Base-by-base conservation (phyloP, 768 basidiomycete genomes). In the Boletellus sp. region DNA sequence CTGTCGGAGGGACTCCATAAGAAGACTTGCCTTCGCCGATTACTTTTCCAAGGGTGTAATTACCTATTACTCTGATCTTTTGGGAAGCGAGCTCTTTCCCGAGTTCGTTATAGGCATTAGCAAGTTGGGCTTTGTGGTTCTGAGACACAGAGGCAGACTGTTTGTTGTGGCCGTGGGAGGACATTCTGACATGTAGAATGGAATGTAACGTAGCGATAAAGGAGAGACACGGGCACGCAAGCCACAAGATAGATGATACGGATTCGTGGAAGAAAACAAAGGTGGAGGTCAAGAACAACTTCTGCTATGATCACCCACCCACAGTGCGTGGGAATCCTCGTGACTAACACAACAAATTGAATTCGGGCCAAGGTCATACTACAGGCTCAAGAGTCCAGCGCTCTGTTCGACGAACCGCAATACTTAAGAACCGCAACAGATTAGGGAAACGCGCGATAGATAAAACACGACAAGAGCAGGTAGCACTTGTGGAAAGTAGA, bases 21-120 rank as follows among this genome's bases (percentile, higher is more conserved):
- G 51, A 50, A 55, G 34, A 57, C 80, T 56, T 61, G 89, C 94
- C 94, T 84, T 96, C 94, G 39, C 94, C 94, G 59, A 96, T 95
- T 62, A 90, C 86, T 70, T 86, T 87, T 44, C 94, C 92, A 9
- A 96, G 76, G 22, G 92, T 95, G 63, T 96, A 96, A 66, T 94
- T 94, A 50, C 94, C 94, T 38, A 97, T 84, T 24, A 96, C 90
- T 56, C 87, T 85, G 49, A 97, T 76, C 74, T 88, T 94, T 55
- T 81, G 80, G 22, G 90, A 91, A n/a, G 87, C 85, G 24, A 98
- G 82, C 70, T 96, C 94, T 74, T 87, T 95, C 58, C 94, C 94
- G 6, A 98, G 81, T 77, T 95, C 94, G 72, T 94, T 94, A 76
- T 98, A 98, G 52, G 94, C 94, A 67, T 82, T 91, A 62, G 87